phyloP scores from a whole-genome alignment of 768 basidiomycete species.

The Mycena indigotica region DNA sequence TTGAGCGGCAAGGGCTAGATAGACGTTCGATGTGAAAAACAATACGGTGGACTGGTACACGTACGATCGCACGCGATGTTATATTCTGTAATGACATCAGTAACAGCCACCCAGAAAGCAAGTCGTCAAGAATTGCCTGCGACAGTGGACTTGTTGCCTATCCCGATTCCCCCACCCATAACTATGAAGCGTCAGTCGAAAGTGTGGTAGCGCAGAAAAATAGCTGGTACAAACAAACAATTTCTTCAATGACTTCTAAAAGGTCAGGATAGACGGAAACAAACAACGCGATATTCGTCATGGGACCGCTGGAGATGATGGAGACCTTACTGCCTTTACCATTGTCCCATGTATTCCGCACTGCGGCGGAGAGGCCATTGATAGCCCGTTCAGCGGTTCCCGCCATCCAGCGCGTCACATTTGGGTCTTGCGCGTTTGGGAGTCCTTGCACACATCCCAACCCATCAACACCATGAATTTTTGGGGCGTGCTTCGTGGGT shows the following conservation, averaged over 20 bases:
- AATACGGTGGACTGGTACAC: constrained; percentile 27
- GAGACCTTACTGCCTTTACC: constrained; percentile 64
- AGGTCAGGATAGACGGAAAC: constrained; percentile 56
- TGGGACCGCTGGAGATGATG: constrained; percentile 77
- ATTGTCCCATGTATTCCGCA: constrained; percentile 57
- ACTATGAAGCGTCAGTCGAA: constrained; percentile 39
- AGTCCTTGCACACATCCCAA: constrained; percentile 85
- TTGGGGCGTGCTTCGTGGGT: constrained; percentile 61
- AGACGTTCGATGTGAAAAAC: background rate
- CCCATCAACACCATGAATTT: constrained; percentile 84
- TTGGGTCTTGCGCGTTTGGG: constrained; percentile 48
- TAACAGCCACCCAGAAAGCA: no score
- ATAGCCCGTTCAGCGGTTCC: constrained; percentile 55
- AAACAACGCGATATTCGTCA: constrained; percentile 82
- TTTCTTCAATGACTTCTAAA: constrained; percentile 58
- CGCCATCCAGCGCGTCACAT: constrained; percentile 54
- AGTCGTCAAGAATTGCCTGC: no score
- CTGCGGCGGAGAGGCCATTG: constrained; percentile 64
- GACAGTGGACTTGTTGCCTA: constrained; percentile 78
- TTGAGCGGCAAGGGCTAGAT: constrained; percentile 75
- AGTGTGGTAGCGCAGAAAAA: constrained; percentile 32
- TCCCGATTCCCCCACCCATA: constrained; percentile 88
- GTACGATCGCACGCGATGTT: constrained; percentile 82
- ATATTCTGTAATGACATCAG: constrained; percentile 59
- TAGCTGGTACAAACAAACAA: constrained; percentile 47